Base-by-base conservation (phyloP, 75 land plant species). In the Cupressus sempervirens region DNA sequence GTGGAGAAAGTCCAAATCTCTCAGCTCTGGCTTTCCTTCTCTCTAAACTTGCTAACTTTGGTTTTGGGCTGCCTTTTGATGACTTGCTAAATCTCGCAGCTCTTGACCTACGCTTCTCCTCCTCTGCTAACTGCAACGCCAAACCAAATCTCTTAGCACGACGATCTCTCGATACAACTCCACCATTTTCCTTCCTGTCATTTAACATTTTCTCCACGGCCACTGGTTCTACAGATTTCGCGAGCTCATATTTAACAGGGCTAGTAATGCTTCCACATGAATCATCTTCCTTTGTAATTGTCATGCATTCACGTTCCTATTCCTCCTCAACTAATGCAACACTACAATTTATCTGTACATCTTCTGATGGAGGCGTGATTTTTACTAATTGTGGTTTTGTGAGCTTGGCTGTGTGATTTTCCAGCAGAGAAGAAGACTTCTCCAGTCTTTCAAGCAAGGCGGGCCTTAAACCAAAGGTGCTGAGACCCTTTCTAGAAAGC, bases 31-130 rank as follows among this genome's bases (percentile, higher is more conserved):
- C n/a, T n/a, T n/a, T n/a, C n/a, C n/a, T n/a, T n/a, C n/a, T n/a
- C n/a, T n/a, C n/a, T n/a, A n/a, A n/a, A n/a, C n/a, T n/a, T n/a
- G n/a, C n/a, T n/a, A n/a, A n/a, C n/a, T n/a, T n/a, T n/a, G n/a
- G n/a, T n/a, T n/a, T n/a, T n/a, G n/a, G n/a, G n/a, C n/a, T n/a
- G n/a, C n/a, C n/a, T n/a, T n/a, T n/a, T n/a, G n/a, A n/a, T n/a
- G n/a, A n/a, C n/a, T n/a, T n/a, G n/a, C n/a, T n/a, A n/a, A n/a
- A 97, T 97, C 97, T 93, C 68, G 93, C 91, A 23, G 99, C 97
- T n/a, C 99, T 85, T 36, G 95, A 86, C 68, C 62, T 87, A 15
- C 94, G 90, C 89, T 97, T 97, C 88, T 97, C 97, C 70, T 89
- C 89, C 85, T 97, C 97, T 1, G 94, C 88, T 8, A 97, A 77